Evolutionary conservation across 2,329 filamentous ascomycete genomes (phyloP), one percentile per base, ranked within the genome.

Genomic region (Talaromyces verruculosus): DNA sequence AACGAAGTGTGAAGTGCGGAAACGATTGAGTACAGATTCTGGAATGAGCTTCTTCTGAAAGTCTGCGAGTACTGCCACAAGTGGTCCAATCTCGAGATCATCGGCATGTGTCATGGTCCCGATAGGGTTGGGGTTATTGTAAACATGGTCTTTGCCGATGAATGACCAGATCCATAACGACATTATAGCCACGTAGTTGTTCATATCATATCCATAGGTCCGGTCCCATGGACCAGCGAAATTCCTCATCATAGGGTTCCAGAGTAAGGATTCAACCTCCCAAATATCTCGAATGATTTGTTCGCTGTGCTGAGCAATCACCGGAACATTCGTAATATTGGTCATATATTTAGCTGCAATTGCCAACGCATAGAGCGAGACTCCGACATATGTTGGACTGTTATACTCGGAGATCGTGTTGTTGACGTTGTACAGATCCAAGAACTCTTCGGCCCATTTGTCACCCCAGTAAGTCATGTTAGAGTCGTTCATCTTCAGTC

Each of bases 171-270:
- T 80, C 75, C 86, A 86, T 15, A 86, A 72, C 0, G 83, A 83
- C 72, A 88, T 82, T 60, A 89, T 80, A 61, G 84, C 84, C 5
- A 88, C 72, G 69, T 88, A 88, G 10, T 81, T 77, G 63, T 87
- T 88, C 86, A 89, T 88, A 67, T 89, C 86, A 65, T 84, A 88
- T 0, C 86, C 86, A 68, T 89, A 89, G 0, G 83, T 79, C 0
- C 87, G 82, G 72, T 89, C 87, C 87, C 87, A 89, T 0, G 87
- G 87, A 0, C 87, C 87, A 1, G 87, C 86, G 59, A 88, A 80
- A 67, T 89, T 89, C 68, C 81, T 84, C 75, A 89, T 73, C 2
- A 82, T 80, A 0, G 86, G 83, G 62, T 88, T 84, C 78, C 86
- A 89, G 1, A 89, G 78, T 57, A 82, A 69, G 0, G 80, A 79